Base-by-base conservation (phyloP, 495 filamentous ascomycete genomes). In the Xylaria grammica region DNA sequence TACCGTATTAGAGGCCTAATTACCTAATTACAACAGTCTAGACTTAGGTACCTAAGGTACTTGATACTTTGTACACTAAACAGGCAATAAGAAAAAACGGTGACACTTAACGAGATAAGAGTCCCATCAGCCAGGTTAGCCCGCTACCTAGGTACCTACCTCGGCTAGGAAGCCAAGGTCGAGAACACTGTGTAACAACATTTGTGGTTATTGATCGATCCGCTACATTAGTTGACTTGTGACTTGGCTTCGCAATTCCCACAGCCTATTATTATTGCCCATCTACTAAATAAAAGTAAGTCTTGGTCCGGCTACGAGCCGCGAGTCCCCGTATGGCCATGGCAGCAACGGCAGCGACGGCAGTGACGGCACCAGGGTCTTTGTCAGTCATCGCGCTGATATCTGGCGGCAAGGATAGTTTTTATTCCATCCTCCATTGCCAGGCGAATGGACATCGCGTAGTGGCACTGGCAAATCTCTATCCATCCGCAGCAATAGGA, bases 341-440 rank as follows among this genome's bases (percentile, higher is more conserved):
- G 56, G 63, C 63, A 20, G 46, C 66, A 60, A 68, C 65, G 65
- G 64, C 78, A 59, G 62, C 60, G n/a, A n/a, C n/a, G n/a, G 46
- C 66, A 60, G 67, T 65, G 65, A 63, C 78, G 60, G 62, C 60
- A 29, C 76, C 75, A 42, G 69, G 75, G 38, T 55, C 69, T 29
- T 81, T 95, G 22, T 90, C 94, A 60, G 95, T 97, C 55, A 91
- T 99, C 66, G 93, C 91, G 44, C 84, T 99, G 32, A 89, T 99
- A 64, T 99, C 95, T 17, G 95, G 95, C 63, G 95, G 95, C 45
- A 99, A 99, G 78, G 95, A 99, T 80, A 97, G 93, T 44, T 89
- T 99, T 75, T 97, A 90, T 80, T 93, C 93, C 1, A 83, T 97
- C 66, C 86, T 97, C 51, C 95, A 99, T 80, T 96, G 92, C 75